Percentiles rank a stretch among this genome's conserved stretches.
Conservation (phyloP, 352 stramenopile species). For the Peronospora farinosa region DNA sequence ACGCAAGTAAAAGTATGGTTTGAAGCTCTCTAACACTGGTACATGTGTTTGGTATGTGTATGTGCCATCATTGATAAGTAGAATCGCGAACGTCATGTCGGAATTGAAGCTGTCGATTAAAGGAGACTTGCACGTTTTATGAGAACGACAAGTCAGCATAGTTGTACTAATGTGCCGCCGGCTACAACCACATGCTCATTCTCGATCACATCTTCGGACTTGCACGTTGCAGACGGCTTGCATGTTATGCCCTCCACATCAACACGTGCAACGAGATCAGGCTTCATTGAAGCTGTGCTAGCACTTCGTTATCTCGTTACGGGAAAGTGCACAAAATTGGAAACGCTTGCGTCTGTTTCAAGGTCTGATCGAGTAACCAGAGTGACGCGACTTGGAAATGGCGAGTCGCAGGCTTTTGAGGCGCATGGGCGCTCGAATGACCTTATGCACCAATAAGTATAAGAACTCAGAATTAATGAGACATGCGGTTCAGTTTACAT, state of each 20-base stretch:
- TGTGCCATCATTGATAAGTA: neutral
- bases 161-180: neutral
- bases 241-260: no score
- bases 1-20: neutral
- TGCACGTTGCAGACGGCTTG: neutral
- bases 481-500: slow-evolving; percentile 2
- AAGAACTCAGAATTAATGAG: neutral
- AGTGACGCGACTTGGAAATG: slow-evolving; percentile 9
- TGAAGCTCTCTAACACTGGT: neutral
- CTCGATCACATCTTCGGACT: neutral
- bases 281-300: neutral
- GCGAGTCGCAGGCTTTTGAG: slow-evolving; percentile 9
- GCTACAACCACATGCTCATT: neutral
- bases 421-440: no score
- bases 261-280: neutral
- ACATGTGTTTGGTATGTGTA: neutral
- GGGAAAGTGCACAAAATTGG: slow-evolving; percentile 2
- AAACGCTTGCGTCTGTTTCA: neutral
- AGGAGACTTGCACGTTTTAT: slow-evolving; percentile 12
- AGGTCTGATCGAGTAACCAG: neutral
- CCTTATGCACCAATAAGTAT: neutral
- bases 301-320: slow-evolving; percentile 1
- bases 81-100: slow-evolving; percentile 6
- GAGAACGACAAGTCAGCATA: neutral
- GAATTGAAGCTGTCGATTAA: slow-evolving; percentile 15